Conservation (phyloP, 1,139 yeast species). For the Eremothecium cymbalariae region DNA sequence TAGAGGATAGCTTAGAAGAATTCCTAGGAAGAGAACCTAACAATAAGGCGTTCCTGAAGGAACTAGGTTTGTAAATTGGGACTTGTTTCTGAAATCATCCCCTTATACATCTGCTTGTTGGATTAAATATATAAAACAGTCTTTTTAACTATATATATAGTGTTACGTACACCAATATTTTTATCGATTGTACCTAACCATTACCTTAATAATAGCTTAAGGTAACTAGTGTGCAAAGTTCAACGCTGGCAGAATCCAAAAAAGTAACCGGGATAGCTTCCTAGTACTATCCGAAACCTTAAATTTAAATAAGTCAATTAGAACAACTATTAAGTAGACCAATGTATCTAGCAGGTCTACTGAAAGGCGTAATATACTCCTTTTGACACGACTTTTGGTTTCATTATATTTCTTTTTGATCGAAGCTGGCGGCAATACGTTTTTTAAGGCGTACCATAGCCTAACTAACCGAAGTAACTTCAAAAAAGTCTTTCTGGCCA, state of each 20-base stretch:
- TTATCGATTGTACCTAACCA: too few relatives aligned
- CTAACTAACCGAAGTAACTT: conserved; percentile 10
- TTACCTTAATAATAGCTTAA: too few relatives aligned
- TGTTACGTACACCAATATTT: too few relatives aligned
- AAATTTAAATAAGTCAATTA: conserved; percentile 19
- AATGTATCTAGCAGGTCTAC: conserved; percentile 23
- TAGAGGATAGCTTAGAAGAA: conserved; percentile 53
- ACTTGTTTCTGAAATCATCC: too few relatives aligned
- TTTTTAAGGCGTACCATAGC: conserved; percentile 10
- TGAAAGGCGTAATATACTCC: conserved; percentile 11
- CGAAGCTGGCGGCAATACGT: too few relatives aligned
- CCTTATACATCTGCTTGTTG: too few relatives aligned
- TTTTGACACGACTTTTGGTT: conserved; percentile 12
- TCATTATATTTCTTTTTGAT: conserved; percentile 15
- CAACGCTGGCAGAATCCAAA: conserved; percentile 19
- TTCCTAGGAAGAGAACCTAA: conserved; percentile 71
- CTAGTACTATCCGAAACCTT: conserved; percentile 12
- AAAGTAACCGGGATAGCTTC: conserved; percentile 16
- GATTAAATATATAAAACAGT: too few relatives aligned
- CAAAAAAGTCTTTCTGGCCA: conserved; percentile 16
- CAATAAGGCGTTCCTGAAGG: conserved; percentile 60
- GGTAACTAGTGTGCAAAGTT: too few relatives aligned
- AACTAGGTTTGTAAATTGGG: too few relatives aligned
- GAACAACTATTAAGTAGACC: conserved; percentile 18
- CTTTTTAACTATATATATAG: too few relatives aligned